Conservation (phyloP, 2,329 filamentous ascomycete species). For the Chrysoporthe cubensis region DNA sequence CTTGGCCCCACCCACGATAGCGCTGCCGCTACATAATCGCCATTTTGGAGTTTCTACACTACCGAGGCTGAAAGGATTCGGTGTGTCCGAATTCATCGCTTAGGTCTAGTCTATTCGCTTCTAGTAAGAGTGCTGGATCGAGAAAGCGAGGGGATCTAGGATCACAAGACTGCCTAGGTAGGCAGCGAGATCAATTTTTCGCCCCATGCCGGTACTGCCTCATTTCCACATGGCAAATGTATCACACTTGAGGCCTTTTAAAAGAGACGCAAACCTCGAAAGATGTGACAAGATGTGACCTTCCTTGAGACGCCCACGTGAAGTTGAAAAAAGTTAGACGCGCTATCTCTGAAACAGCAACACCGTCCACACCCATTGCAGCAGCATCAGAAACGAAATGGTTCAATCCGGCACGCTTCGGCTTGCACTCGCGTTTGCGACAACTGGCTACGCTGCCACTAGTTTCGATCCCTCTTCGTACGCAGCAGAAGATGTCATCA, state of each 20-base stretch:
- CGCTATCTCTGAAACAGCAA: not conserved
- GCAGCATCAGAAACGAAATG: not conserved
- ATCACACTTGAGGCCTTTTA: not conserved
- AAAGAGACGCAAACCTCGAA: not conserved
- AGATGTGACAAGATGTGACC: not conserved
- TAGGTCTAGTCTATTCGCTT: not conserved
- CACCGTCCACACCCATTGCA: too few relatives aligned
- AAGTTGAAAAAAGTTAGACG: not conserved
- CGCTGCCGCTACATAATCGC: not conserved
- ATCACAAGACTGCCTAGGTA: not conserved
- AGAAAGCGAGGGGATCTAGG: not conserved
- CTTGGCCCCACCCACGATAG: not conserved
- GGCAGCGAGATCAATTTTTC: not conserved
- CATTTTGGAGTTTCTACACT: not conserved
- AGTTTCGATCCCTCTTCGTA: constrained; percentile 3
- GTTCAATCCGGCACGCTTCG: not conserved
- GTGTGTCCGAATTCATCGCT: not conserved
- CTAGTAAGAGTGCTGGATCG: not conserved
- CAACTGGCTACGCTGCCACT: not conserved
- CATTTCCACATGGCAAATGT: not conserved
- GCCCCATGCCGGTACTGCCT: not conserved
- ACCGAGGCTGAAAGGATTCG: not conserved
- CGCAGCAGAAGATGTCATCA: constrained; percentile 11
- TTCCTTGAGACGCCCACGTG: not conserved
- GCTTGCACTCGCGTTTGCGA: not conserved